Evolutionary conservation across 306 rosid species (phyloP).

Genomic region (Lathyrus sativus): DNA sequence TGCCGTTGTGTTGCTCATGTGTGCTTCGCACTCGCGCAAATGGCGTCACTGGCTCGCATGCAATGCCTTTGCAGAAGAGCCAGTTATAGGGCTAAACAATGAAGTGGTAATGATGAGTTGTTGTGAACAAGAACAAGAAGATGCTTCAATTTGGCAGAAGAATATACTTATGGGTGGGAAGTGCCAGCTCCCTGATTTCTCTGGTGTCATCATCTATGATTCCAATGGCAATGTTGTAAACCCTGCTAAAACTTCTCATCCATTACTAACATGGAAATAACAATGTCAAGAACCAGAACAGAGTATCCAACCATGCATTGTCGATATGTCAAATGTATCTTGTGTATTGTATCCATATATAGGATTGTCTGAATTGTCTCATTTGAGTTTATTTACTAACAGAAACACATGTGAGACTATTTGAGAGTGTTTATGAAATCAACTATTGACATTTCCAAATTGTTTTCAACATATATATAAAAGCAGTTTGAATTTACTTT

Average conservation of each 20-base stretch:
- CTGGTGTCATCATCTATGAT: slow-evolving; percentile 86
- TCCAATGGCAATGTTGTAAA: slow-evolving; percentile 57
- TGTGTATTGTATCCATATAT: too few species aligned
- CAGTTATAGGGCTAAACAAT: slow-evolving; percentile 52
- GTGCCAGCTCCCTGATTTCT: slow-evolving; percentile 88
- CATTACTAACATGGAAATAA: slow-evolving; percentile 71
- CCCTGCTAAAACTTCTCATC: slow-evolving; percentile 53
- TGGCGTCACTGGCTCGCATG: slow-evolving; percentile 59
- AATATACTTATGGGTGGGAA: slow-evolving; percentile 93
- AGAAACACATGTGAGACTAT: too few species aligned
- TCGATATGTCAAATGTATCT: neutral
- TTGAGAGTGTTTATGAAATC: too few species aligned
- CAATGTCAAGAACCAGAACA: neutral
- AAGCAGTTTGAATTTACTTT: neutral
- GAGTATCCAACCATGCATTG: neutral
- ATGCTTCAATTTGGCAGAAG: slow-evolving; percentile 75
- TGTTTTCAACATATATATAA: neutral
- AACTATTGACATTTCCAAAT: too few species aligned
- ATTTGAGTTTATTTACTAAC: neutral
- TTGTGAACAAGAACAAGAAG: slow-evolving; percentile 44
- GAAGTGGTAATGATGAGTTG: slow-evolving; percentile 37
- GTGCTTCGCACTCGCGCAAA: slow-evolving; percentile 73
- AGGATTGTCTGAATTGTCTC: neutral
- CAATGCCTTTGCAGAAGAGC: slow-evolving; percentile 46
- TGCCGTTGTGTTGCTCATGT: slow-evolving; percentile 68